These are phyloP conservation scores for Aureobasidium pullulans DNA, from an alignment of 2,329 filamentous ascomycete species.

Conservation along the genomic window DNA sequence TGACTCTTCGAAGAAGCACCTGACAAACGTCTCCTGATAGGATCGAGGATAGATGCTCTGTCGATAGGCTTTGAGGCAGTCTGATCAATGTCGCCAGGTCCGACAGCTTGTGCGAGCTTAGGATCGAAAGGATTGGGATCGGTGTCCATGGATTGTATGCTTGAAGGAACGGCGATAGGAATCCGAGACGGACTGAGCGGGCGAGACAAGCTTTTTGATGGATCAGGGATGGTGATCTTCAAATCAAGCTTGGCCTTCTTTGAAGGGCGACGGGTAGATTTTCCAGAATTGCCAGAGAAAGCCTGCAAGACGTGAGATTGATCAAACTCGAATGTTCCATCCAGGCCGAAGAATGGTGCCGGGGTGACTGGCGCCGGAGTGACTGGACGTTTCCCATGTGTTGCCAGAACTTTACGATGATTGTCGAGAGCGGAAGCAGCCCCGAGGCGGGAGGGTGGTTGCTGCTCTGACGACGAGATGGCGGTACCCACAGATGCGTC, in stretches of 20 bases:
- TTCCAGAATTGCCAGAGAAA: not conserved
- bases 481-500: not conserved
- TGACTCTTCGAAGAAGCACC: not conserved
- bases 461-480: not conserved
- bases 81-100: not conserved
- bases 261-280: not conserved
- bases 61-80: not conserved
- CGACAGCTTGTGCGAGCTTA: not conserved
- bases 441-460: not conserved
- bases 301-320: not conserved
- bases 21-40: slow-evolving; percentile 10
- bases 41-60: slow-evolving; percentile 7
- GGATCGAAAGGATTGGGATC: not conserved
- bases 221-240: slow-evolving; percentile 1
- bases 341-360: not conserved
- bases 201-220: not conserved
- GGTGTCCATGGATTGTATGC: not conserved
- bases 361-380: not conserved
- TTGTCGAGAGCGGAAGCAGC: not conserved
- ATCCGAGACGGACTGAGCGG: slow-evolving; percentile 4
- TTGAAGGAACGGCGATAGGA: not conserved
- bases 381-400: not conserved
- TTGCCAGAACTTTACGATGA: not conserved
- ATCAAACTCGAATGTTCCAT: not conserved
- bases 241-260: not conserved